Evolutionary conservation across 1,284 basidiomycete species (phyloP).

Genomic region (Earliella scabrosa): DNA sequence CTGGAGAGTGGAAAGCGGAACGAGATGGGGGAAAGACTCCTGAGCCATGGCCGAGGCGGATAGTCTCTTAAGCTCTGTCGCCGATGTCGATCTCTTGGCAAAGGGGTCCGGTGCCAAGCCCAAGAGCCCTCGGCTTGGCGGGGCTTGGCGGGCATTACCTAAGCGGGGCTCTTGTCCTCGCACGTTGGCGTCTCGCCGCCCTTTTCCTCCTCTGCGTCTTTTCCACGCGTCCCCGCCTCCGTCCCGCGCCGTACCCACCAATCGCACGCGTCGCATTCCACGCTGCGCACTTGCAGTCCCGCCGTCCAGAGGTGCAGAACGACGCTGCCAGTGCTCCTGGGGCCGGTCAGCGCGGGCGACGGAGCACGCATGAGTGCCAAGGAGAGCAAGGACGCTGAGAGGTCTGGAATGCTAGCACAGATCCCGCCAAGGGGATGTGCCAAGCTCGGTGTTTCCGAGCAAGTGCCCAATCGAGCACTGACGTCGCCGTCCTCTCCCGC

Average conservation of each 20-base stretch:
- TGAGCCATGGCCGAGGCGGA: constrained; percentile 25
- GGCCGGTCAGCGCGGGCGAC: no score
- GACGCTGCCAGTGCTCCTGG: no score
- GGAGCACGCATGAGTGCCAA: background rate
- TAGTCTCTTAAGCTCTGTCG: constrained; percentile 27
- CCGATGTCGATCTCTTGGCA: constrained; percentile 36
- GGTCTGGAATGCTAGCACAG: no score
- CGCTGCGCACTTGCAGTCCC: no score
- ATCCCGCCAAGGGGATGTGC: no score
- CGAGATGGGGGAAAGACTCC: constrained; percentile 31
- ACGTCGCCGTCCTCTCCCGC: no score
- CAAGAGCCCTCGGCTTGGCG: constrained; percentile 18
- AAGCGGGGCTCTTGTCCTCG: background rate
- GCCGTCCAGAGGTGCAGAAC: no score
- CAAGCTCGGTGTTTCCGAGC: no score
- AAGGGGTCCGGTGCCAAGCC: constrained; percentile 25
- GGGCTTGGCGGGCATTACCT: constrained; percentile 24
- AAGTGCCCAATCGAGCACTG: no score
- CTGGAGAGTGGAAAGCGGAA: constrained; percentile 37
- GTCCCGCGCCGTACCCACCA: background rate
- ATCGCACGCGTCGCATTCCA: no score
- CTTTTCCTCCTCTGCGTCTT: background rate
- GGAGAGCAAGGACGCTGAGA: no score
- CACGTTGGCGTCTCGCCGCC: background rate
- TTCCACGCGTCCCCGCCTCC: background rate